These are phyloP conservation scores for Tetraselmis striata DNA, from an alignment of 139 green algal genomes.

Conservation along the genomic window DNA sequence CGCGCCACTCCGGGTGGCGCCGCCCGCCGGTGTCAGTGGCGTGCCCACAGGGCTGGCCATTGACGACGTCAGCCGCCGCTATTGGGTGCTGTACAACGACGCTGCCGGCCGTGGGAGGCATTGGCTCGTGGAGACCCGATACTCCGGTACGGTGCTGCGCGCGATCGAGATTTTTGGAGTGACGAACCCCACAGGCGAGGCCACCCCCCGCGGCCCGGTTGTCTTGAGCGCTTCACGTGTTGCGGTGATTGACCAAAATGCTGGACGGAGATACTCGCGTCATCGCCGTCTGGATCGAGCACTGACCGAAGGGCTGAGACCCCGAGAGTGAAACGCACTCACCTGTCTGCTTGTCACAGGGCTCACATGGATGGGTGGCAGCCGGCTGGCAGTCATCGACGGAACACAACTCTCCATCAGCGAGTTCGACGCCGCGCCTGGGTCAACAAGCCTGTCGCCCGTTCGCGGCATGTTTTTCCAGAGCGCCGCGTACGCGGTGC, in stretches of 20 bases:
- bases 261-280: not conserved
- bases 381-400: not conserved
- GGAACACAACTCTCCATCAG: not conserved
- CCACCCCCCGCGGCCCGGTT: too few species aligned
- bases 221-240: too few species aligned
- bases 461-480: not conserved
- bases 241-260: too few species aligned
- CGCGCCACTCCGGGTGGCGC: not conserved
- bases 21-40: not conserved
- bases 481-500: not conserved
- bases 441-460: not conserved
- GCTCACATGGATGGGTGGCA: not conserved
- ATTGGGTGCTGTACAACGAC: not conserved
- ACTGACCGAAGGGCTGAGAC: too few species aligned
- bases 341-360: not conserved
- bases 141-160: not conserved
- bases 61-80: not conserved
- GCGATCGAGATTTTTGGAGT: not conserved
- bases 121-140: not conserved
- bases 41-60: not conserved
- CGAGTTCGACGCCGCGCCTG: not conserved
- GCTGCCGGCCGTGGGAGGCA: not conserved
- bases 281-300: too few species aligned
- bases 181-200: not conserved
- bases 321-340: not conserved